Evolutionary conservation across 257 asterid genomes (phyloP).

Genomic region (Solanum neorickii): DNA sequence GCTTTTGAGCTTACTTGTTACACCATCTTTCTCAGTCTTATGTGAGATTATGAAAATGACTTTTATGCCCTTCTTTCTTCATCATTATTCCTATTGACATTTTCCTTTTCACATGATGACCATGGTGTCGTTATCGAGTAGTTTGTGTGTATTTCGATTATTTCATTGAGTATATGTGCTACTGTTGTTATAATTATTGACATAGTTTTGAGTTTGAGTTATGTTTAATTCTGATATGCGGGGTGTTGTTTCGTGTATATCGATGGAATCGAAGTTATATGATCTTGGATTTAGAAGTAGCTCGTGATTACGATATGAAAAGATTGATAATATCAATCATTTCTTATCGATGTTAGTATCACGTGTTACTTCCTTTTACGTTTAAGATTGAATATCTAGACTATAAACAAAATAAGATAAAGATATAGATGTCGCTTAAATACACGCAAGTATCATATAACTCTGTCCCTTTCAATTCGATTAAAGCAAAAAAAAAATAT

Average conservation of each 20-base stretch:
- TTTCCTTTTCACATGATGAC: not conserved
- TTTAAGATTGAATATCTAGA: not conserved
- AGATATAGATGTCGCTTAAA: no score
- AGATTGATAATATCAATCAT: not conserved
- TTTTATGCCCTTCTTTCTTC: not conserved
- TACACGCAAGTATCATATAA: no score
- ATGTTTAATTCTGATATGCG: not conserved
- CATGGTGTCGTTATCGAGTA: not conserved
- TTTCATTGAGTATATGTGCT: not conserved
- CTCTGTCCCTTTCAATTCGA: not conserved
- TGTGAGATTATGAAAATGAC: not conserved
- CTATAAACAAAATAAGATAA: not conserved
- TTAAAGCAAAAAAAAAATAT: not conserved
- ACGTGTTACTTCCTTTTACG: fast-evolving
- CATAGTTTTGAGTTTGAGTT: not conserved
- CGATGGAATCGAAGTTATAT: not conserved
- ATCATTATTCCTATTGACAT: not conserved
- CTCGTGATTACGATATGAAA: not conserved
- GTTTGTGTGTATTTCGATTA: not conserved
- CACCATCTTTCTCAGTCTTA: not conserved
- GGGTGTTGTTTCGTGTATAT: not conserved
- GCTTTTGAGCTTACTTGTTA: not conserved
- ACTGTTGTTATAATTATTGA: fast-evolving
- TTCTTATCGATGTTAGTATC: not conserved
- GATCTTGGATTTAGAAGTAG: not conserved